phyloP scores from a whole-genome alignment of 106 monocot genomes.

The Iris macrosiphon region DNA sequence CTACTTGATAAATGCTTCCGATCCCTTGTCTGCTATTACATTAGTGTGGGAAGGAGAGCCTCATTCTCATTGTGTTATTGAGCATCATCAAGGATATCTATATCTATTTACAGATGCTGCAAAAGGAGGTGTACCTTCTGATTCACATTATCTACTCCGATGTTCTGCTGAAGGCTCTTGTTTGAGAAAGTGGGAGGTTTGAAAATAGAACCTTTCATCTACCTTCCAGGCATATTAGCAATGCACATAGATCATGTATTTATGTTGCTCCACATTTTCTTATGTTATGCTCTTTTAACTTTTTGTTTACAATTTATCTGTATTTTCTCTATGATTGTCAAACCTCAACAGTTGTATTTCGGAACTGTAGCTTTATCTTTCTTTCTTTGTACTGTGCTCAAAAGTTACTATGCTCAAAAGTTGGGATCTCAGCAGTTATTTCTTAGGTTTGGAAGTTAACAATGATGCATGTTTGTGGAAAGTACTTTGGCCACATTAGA shows the following conservation, averaged over 20 bases:
- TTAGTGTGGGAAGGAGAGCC: conserved; percentile 81
- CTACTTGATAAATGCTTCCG: conserved; percentile 83
- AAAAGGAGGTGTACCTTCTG: conserved; percentile 41
- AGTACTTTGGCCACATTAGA: too few species aligned
- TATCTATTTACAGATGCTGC: conserved; percentile 91
- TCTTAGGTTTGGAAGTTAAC: too few species aligned
- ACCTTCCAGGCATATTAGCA: not conserved
- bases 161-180: conserved; percentile 32
- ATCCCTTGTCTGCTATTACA: conserved; percentile 65
- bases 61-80: conserved; percentile 69
- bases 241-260: not conserved
- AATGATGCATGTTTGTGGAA: too few species aligned
- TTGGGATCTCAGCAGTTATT: too few species aligned
- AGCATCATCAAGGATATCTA: conserved; percentile 74
- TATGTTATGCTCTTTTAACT: too few species aligned
- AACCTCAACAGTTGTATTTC: too few species aligned
- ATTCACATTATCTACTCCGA: conserved; percentile 73
- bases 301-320: too few species aligned
- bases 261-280: too few species aligned
- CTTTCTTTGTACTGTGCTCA: too few species aligned
- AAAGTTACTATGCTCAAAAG: too few species aligned
- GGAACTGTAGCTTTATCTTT: too few species aligned
- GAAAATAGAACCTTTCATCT: not conserved
- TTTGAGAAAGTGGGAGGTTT: conserved; percentile 75
- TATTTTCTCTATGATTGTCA: not conserved